Percentiles rank a stretch among this genome's conserved stretches.
Conservation (phyloP, 306 rosid genomes). For the Trichosanthes truncata region DNA sequence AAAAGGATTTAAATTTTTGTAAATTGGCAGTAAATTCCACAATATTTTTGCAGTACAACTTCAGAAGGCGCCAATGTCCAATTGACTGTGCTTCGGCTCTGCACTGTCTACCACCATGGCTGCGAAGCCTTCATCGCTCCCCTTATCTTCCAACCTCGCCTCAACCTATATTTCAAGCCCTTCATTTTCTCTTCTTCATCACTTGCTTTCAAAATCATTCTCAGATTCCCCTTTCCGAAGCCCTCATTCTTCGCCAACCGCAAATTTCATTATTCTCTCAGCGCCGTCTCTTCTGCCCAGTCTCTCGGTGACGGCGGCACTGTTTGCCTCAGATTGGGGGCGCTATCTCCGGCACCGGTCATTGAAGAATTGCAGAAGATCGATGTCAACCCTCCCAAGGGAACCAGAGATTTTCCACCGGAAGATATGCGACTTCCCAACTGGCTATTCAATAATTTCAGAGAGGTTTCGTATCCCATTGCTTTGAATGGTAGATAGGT, state of each 20-base stretch:
- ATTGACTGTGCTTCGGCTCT: neutral
- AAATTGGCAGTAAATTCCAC: too few relatives aligned
- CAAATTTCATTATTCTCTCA: slow-evolving; percentile 25
- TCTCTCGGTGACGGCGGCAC: slow-evolving; percentile 25
- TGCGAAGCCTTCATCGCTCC: slow-evolving; percentile 37
- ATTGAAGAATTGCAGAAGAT: slow-evolving; percentile 45
- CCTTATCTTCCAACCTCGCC: slow-evolving; percentile 39
- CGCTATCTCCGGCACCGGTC: slow-evolving; percentile 38
- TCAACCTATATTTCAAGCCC: slow-evolving; percentile 34
- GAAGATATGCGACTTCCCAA: slow-evolving; percentile 75
- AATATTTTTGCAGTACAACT: too few relatives aligned
- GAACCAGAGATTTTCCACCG: slow-evolving; percentile 83
- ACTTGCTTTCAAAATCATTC: slow-evolving; percentile 11
- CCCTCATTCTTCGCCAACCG: slow-evolving; percentile 1
- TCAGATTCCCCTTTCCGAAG: slow-evolving; percentile 17
- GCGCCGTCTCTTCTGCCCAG: slow-evolving; percentile 27
- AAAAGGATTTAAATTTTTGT: too few relatives aligned
- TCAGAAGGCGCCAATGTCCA: neutral
- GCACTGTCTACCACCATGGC: slow-evolving; percentile 25
- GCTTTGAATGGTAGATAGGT: neutral
- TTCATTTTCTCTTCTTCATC: slow-evolving; percentile 35
- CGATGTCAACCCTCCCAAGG: slow-evolving; percentile 89
- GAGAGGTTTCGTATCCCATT: slow-evolving; percentile 49
- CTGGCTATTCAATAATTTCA: slow-evolving; percentile 79
- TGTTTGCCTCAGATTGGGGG: slow-evolving; percentile 49